Base-by-base conservation (phyloP, 2,329 filamentous ascomycete species). In the Zymoseptoria brevis region DNA sequence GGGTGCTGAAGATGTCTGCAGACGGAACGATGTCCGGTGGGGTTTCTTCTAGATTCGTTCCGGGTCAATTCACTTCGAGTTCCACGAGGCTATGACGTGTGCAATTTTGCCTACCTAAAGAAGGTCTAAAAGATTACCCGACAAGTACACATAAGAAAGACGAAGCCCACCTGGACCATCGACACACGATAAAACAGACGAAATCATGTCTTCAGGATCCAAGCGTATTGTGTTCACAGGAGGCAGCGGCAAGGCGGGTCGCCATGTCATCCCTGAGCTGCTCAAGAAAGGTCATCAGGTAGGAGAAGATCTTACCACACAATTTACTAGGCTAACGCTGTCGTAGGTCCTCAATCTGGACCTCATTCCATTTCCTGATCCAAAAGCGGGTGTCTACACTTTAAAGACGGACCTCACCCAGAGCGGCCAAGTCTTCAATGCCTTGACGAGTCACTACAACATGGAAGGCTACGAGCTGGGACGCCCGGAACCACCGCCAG, bases 391-490 rank as follows among this genome's bases (percentile, higher is more conserved):
- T 26, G 78, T 83, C 54, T 80, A 80, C 68, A 83, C 81, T 0
- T 70, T 84, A 50, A 81, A 80, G 62, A 77, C 77, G 11, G 81
- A 84, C 66, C 75, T 84, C 50, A 82, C 81, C 8, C 75, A 83
- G 64, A 75, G 73, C 50, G 81, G 81, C 21, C 80, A 83, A 67
- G 80, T 81, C 57, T 83, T 80, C 74, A 81, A 80, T 59, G 81
- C 81, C 4, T 68, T 83, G 9, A 80, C 78, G 11, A 81, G 79
- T 0, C 82, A 86, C 64, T 85, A 83, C 72, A 74, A 79, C 66
- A 79, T 83, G 64, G 68, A 69, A 11, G 78, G 78, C 55, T 81
- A 80, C 65, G 76, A 76, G 26, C 74, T 75, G n/a, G 71, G 74
- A 55, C 59, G 74, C 51, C 71, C 73, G 3, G 77, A 76, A 19